A percentile compares a stretch with the other conserved stretches of the same genome.
phyloP scores from a whole-genome alignment of 495 filamentous ascomycete species.

The Hapsidospora chrysogenum region DNA sequence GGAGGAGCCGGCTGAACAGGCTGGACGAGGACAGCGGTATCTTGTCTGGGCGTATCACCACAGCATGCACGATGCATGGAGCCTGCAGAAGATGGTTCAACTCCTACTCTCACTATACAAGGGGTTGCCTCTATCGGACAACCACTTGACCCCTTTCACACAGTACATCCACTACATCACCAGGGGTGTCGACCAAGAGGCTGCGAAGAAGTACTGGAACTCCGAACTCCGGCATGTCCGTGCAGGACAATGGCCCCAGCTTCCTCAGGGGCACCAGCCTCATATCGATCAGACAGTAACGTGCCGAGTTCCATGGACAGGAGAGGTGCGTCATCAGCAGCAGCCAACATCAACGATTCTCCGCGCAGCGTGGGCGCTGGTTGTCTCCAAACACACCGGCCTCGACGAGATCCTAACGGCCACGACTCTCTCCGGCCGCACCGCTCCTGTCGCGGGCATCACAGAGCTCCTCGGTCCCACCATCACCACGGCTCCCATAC shows the following conservation, averaged over 20 bases:
- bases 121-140: not conserved
- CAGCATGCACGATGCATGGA: not conserved
- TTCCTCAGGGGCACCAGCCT: not conserved
- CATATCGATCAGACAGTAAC: not conserved
- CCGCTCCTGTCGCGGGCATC: slow-evolving; percentile 25
- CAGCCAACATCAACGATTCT: slow-evolving; percentile 15
- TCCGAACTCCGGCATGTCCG: not conserved
- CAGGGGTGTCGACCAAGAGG: not conserved
- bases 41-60: slow-evolving; percentile 32
- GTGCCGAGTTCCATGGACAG: not conserved
- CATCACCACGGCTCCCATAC: slow-evolving; percentile 40
- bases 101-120: not conserved
- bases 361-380: slow-evolving; percentile 28
- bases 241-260: not conserved
- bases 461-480: slow-evolving; percentile 31
- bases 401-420: slow-evolving; percentile 29
- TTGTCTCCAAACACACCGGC: slow-evolving; percentile 17
- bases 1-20: too few relatives aligned
- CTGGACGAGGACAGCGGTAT: slow-evolving; percentile 5
- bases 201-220: not conserved
- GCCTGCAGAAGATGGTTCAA: slow-evolving; percentile 1
- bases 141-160: too few relatives aligned
- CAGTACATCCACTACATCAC: slow-evolving; percentile 1
- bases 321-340: not conserved
- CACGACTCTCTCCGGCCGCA: slow-evolving; percentile 29